Conservation (phyloP, 441 rosid species). For the Populus hybrid region DNA sequence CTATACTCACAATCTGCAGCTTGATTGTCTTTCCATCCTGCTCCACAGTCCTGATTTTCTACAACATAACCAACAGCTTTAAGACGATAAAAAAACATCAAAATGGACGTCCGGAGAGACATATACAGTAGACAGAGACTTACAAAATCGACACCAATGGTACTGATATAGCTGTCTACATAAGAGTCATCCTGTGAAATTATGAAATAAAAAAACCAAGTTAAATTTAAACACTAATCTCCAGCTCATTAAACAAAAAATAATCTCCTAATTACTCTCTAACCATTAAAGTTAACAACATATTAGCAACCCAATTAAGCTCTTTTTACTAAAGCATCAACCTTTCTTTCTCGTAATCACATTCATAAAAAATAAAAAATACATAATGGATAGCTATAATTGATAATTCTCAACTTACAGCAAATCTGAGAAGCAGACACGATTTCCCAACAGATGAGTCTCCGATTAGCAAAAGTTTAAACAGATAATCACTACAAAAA, state of each 20-base stretch:
- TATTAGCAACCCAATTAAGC: background rate
- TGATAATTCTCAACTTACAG: slow-evolving; percentile 37
- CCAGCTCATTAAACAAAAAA: background rate
- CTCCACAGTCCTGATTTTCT: slow-evolving; percentile 90
- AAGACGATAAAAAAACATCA: background rate
- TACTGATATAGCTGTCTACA: slow-evolving; percentile 83
- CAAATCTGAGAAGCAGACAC: slow-evolving; percentile 76
- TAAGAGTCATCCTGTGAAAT: slow-evolving; percentile 77
- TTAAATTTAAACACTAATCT: background rate
- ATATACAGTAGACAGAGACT: slow-evolving; percentile 17
- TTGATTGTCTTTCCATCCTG: slow-evolving; percentile 81
- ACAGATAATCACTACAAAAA: background rate
- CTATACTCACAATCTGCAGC: slow-evolving; percentile 70
- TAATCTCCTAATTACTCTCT: background rate
- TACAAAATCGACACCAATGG: slow-evolving; percentile 84
- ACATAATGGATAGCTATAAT: background rate
- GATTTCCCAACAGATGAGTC: slow-evolving; percentile 89
- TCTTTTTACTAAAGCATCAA: background rate
- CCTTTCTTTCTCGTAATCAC: background rate
- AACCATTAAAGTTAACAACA: background rate
- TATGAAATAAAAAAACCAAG: background rate
- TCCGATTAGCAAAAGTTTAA: slow-evolving; percentile 69
- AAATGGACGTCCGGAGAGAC: background rate
- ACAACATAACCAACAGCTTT: slow-evolving; percentile 5
- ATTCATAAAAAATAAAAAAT: too few relatives aligned